Conservation (phyloP, 441 rosid genomes). For the Mallotus repandus region DNA sequence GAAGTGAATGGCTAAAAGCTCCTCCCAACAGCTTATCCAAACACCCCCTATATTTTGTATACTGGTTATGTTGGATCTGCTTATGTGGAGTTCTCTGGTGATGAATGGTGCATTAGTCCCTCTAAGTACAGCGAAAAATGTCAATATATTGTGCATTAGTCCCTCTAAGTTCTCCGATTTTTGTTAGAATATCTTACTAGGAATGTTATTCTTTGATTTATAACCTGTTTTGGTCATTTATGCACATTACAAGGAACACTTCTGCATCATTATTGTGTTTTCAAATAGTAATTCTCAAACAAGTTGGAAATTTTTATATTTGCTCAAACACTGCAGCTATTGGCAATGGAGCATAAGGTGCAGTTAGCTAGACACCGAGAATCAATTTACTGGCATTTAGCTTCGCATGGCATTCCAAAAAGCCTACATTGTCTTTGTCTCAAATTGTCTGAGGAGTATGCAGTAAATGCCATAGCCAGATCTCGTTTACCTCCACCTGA, state of each 20-base stretch:
- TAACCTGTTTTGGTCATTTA: neutral
- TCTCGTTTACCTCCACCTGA: constrained; percentile 79
- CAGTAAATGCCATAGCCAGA: constrained; percentile 81
- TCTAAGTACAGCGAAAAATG: neutral
- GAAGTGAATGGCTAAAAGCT: too few relatives aligned
- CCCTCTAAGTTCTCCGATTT: neutral
- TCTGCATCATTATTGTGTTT: neutral
- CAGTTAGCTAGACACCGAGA: constrained; percentile 71
- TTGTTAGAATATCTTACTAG: neutral
- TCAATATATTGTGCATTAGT: neutral
- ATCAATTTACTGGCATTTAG: constrained; percentile 84
- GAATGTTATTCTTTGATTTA: neutral
- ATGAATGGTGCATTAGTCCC: too few relatives aligned
- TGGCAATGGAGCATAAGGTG: constrained; percentile 69
- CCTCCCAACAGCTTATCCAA: too few relatives aligned
- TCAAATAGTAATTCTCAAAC: constrained; percentile 4
- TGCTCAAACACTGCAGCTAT: constrained; percentile 45
- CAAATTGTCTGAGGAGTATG: constrained; percentile 83
- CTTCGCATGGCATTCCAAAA: constrained; percentile 87
- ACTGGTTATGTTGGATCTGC: constrained; percentile 1
- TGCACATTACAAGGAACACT: neutral
- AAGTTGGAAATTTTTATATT: constrained; percentile 12
- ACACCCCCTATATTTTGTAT: too few relatives aligned
- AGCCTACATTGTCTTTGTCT: constrained; percentile 84
- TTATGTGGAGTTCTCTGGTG: neutral